Conservation (phyloP, 306 rosid genomes). For the Hylodesmum podocarpum region DNA sequence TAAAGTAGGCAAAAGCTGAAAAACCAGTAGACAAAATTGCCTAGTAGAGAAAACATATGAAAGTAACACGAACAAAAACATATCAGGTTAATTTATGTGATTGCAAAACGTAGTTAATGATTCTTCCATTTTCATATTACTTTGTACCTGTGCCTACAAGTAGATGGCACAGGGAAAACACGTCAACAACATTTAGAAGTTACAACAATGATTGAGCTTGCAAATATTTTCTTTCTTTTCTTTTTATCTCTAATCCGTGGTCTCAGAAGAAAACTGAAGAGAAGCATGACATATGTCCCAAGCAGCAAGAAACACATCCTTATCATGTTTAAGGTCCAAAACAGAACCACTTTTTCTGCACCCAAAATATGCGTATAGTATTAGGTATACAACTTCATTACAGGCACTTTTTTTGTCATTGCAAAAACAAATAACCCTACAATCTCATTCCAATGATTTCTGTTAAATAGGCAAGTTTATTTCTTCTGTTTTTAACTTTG, state of each 20-base stretch:
- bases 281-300: neutral
- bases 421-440: neutral
- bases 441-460: neutral
- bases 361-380: neutral
- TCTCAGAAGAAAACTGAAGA: slow-evolving; percentile 20
- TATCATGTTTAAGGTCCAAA: slow-evolving; percentile 30
- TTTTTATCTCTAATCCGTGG: slow-evolving; percentile 7
- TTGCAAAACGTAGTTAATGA: slow-evolving; percentile 14
- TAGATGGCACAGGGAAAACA: slow-evolving; percentile 18
- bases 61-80: neutral
- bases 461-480: neutral
- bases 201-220: slow-evolving; percentile 9
- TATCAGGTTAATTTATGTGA: neutral
- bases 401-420: neutral
- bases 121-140: slow-evolving; percentile 29
- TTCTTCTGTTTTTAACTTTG: neutral
- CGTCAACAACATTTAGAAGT: slow-evolving; percentile 28
- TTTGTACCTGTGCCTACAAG: slow-evolving; percentile 4
- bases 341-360: slow-evolving; percentile 82
- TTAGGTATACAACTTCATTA: neutral
- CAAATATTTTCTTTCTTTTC: slow-evolving; percentile 11
- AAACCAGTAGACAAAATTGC: neutral
- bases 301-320: neutral
- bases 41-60: neutral
- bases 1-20: slow-evolving; percentile 4